Evolutionary conservation across 805 yeast species (phyloP), one percentile per base, ranked within the genome.

Genomic region (Ogataea pini): DNA sequence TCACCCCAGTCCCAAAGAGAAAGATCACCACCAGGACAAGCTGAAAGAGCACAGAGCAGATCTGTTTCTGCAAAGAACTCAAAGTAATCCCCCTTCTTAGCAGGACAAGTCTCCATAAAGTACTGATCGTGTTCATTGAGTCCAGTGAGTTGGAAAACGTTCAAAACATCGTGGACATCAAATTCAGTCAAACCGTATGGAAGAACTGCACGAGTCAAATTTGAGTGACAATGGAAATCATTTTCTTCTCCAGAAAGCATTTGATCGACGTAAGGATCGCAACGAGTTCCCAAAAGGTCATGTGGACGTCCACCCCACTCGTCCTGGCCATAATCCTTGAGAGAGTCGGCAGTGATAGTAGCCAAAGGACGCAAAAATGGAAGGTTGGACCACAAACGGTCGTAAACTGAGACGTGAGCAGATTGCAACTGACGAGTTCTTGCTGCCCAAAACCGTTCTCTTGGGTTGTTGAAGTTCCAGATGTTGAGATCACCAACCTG

Each of bases 1-100:
- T 80, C 85, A 47, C 86, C 86, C 88, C 88, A 83, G 40, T 80
- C 86, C 87, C 87, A 83, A 44, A 72, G 70, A 24, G 83, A 78
- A 50, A 82, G 67, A 62, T 82, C 87, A 24, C 88, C 88, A 42
- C 87, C 88, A 3, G 86, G 87, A 62, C 86, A 83, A 7, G 86
- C 82, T 47, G 81, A 75, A 41, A 83, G 73, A 7, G 87, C 87
- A 55, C 83, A 79, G 42, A 83, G 64, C 49, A 82, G 64, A 58
- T 83, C 87, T 40, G 77, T 78, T 58, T 83, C 88, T 3, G 86
- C 86, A 64, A 81, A 83, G 61, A 80, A 72, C 63, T 83, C 87
- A 57, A 83, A 81, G 61, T 78, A 80, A 58, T 83, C 88, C 12
- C 73, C 78, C 36, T 69, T 64, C 29, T 73, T 68, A 2, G 87